Percentiles rank a stretch among this genome's conserved stretches.
These are phyloP conservation scores for Metschnikowia aberdeeniae DNA, from an alignment of 805 yeast species.

Conservation along the genomic window DNA sequence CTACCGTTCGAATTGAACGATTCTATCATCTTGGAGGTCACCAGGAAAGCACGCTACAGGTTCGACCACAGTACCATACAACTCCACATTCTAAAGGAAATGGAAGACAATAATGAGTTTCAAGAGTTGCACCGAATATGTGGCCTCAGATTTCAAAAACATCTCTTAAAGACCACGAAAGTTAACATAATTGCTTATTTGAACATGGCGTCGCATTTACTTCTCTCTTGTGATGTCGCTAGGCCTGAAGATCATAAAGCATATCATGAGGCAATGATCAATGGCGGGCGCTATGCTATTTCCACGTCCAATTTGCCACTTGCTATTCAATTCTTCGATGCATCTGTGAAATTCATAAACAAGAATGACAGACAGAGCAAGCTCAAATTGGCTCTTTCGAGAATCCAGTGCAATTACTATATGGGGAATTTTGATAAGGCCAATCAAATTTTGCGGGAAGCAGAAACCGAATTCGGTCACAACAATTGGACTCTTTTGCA, in stretches of 20 bases:
- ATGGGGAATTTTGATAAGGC: slow-evolving; percentile 32
- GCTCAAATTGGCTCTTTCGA: slow-evolving; percentile 25
- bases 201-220: slow-evolving; percentile 38
- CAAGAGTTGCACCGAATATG: slow-evolving; percentile 33
- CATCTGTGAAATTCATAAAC: slow-evolving; percentile 28
- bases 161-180: slow-evolving; percentile 14
- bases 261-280: slow-evolving; percentile 36
- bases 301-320: slow-evolving; percentile 39
- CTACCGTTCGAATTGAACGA: slow-evolving; percentile 29
- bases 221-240: slow-evolving; percentile 31
- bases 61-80: slow-evolving; percentile 42
- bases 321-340: slow-evolving; percentile 38
- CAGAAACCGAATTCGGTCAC: slow-evolving; percentile 26
- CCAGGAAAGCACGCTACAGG: slow-evolving; percentile 32
- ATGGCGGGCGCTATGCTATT: slow-evolving; percentile 44
- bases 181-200: slow-evolving; percentile 23
- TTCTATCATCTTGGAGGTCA: slow-evolving; percentile 29
- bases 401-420: slow-evolving; percentile 28
- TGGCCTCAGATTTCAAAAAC: slow-evolving; percentile 39
- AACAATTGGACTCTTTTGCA: slow-evolving; percentile 35
- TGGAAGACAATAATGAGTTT: slow-evolving; percentile 24
- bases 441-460: slow-evolving; percentile 30
- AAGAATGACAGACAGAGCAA: slow-evolving; percentile 17
- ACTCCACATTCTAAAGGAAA: slow-evolving; percentile 24
- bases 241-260: slow-evolving; percentile 30